phyloP scores from a whole-genome alignment of 495 filamentous ascomycete species.

The Geopyxis carbonaria region DNA sequence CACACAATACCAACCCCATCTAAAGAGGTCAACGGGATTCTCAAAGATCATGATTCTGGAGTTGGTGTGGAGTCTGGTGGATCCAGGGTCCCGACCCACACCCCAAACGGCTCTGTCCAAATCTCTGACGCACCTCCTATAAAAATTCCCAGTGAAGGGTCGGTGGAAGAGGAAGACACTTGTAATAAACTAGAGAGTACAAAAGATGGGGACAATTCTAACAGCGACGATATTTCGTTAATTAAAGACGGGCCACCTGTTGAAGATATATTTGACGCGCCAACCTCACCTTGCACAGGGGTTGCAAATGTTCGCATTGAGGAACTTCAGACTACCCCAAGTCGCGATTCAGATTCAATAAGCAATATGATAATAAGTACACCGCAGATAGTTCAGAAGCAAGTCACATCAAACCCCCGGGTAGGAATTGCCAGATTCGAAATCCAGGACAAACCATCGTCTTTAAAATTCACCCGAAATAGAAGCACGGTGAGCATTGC shows the following conservation, averaged over 20 bases:
- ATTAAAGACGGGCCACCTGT: constrained; percentile 1
- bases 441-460: constrained; percentile 14
- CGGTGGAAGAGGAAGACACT: constrained; percentile 8
- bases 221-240: constrained; percentile 3
- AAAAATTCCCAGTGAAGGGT: constrained; percentile 9
- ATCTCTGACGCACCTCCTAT: constrained; percentile 3
- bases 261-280: constrained; percentile 6
- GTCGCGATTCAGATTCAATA: constrained; percentile 18
- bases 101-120: constrained; percentile 1
- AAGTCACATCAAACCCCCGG: constrained; percentile 11
- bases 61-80: too few species aligned
- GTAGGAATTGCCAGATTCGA: constrained; percentile 18
- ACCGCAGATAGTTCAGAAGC: constrained; percentile 9
- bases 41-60: background rate
- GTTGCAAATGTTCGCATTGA: constrained; percentile 22
- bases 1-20: background rate
- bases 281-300: constrained; percentile 12
- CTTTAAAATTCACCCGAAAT: constrained; percentile 9
- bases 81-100: too few species aligned
- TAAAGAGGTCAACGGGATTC: background rate
- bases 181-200: constrained; percentile 5
- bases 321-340: constrained; percentile 13
- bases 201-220: constrained; percentile 4
- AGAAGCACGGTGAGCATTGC: constrained; percentile 19
- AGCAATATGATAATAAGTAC: constrained; percentile 9